Evolutionary conservation across 2,329 filamentous ascomycete genomes (phyloP), one percentile per base, ranked within the genome.

Genomic region (Penicillium hordei): DNA sequence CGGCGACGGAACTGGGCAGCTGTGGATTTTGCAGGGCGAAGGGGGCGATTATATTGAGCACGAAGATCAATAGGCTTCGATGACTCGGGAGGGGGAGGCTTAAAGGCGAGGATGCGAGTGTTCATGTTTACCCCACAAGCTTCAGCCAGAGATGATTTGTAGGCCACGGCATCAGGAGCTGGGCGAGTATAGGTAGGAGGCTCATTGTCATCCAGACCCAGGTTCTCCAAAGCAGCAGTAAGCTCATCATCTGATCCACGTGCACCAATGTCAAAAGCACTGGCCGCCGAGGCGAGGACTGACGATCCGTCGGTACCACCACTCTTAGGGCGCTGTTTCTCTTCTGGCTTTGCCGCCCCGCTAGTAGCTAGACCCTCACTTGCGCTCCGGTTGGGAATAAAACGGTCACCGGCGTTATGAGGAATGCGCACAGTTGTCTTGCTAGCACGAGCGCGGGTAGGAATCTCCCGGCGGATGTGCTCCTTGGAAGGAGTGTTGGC

Each of bases 1-100:
- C 93, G 90, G 62, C 94, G 90, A 64, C 93, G 88, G 78, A 92
- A 92, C 76, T 97, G 92, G 33, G 93, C 91, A 48, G 91, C 88
- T 69, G 84, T 83, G 25, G 89, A 81, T 61, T 81, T 87, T 61
- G 88, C 83, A 21, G 90, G 82, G 83, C 91, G 97, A 62, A 99
- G 83, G 36, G 94, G 94, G 60, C 94, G 88, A 83, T 97, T 99
- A 85, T 99, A 99, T 76, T 99, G 94, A 61, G 94, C 91, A 58
- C 94, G 89, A 61, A 99, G 88, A 74, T 99, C 94, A 72, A 99
- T 96, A 36, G 94, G 94, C 83, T 96, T 97, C 34, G 93, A 96
- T 7, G 94, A 97, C 80, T 97, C 94, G 4, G 94, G 94, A n/a
- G 94, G 86, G 2, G 93, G 92, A 54, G 94, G 94, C 87, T 99